Conservation (phyloP, 306 rosid species). For the Pterocarpus macrocarpus region DNA sequence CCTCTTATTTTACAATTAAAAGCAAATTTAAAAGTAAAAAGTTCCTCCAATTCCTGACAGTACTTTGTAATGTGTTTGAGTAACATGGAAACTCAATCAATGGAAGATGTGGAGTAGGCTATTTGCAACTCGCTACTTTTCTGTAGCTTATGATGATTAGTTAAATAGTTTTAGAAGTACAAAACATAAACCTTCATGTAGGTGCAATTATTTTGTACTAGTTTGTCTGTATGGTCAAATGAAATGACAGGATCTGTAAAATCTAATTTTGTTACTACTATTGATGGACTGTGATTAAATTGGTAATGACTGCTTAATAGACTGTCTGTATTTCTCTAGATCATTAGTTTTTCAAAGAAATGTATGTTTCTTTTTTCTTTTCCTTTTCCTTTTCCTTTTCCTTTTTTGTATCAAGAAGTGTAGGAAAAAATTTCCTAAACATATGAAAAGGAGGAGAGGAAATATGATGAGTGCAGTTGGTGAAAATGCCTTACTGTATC, state of each 20-base stretch:
- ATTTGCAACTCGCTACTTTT: slow-evolving; percentile 3
- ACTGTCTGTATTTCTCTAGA: slow-evolving; percentile 31
- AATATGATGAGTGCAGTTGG: slow-evolving; percentile 7
- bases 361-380: background rate
- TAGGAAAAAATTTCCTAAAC: slow-evolving; percentile 2
- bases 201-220: slow-evolving; percentile 19
- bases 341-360: background rate
- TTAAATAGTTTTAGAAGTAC: slow-evolving; percentile 8
- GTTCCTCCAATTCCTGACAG: background rate
- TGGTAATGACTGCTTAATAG: background rate
- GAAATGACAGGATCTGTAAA: slow-evolving; percentile 11
- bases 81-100: slow-evolving; percentile 15
- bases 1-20: background rate
- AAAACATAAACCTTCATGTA: slow-evolving; percentile 10
- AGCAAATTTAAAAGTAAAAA: background rate
- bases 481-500: slow-evolving; percentile 1
- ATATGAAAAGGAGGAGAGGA: background rate
- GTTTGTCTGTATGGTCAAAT: slow-evolving; percentile 7
- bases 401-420: background rate
- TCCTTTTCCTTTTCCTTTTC: background rate
- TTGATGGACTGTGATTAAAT: background rate
- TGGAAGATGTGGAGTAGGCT: slow-evolving; percentile 14
- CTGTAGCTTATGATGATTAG: slow-evolving; percentile 19
- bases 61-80: background rate
- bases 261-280: background rate